Evolutionary conservation across 345 rosid species (phyloP).

Genomic region (Xanthoceras sorbifolium): DNA sequence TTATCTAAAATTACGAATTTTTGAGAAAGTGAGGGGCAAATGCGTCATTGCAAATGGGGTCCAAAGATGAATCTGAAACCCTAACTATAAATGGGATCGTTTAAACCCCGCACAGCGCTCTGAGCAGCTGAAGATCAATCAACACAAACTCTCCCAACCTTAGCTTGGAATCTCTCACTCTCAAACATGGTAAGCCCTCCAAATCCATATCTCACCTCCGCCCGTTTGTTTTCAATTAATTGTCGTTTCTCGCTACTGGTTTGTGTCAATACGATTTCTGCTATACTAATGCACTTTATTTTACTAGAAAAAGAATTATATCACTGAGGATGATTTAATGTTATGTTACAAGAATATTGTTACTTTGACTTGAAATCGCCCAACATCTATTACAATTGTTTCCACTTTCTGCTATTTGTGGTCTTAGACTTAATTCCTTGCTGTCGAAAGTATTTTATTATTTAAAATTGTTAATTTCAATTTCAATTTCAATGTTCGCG

Average conservation of each 20-base stretch:
- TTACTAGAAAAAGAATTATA: too few relatives aligned
- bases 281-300: too few relatives aligned
- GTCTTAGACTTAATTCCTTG: too few relatives aligned
- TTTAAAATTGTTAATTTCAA: too few relatives aligned
- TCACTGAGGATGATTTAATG: too few relatives aligned
- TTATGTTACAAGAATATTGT: not conserved
- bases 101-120: not conserved
- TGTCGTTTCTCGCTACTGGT: not conserved
- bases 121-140: not conserved
- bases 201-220: not conserved
- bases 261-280: too few relatives aligned
- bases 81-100: slow-evolving; percentile 10
- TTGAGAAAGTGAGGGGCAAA: not conserved
- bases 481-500: too few relatives aligned
- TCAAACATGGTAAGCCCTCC: slow-evolving; percentile 6
- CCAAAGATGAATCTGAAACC: slow-evolving; percentile 12
- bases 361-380: not conserved
- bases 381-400: too few relatives aligned
- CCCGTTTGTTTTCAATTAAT: not conserved
- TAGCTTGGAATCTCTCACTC: not conserved
- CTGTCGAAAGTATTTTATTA: too few relatives aligned
- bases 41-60: not conserved
- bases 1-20: too few relatives aligned
- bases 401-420: too few relatives aligned
- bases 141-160: not conserved